These are phyloP conservation scores for Geranomyces michiganensis DNA, from an alignment of 192 early-diverging fungal genomes.

Conservation along the genomic window DNA sequence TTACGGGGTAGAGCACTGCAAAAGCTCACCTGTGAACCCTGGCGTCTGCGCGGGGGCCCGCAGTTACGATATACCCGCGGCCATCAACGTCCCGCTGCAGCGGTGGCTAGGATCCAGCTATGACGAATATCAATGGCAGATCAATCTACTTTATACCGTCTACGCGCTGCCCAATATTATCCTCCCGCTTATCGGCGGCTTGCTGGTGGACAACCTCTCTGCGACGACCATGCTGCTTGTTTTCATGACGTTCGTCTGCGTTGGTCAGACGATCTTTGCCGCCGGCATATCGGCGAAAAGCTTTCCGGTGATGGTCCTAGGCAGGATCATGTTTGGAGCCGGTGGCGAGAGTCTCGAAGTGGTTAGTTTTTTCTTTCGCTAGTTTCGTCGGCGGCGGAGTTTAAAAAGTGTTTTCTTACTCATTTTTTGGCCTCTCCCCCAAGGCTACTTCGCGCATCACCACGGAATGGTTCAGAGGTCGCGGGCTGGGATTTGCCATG, in stretches of 20 bases:
- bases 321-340: slow-evolving; percentile 65
- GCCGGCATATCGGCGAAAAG: slow-evolving; percentile 51
- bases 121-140: slow-evolving; percentile 51
- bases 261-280: slow-evolving; percentile 66
- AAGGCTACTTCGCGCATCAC: slow-evolving; percentile 22
- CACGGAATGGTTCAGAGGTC: slow-evolving; percentile 57
- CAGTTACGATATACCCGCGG: slow-evolving; percentile 59
- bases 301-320: slow-evolving; percentile 55
- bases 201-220: slow-evolving; percentile 59
- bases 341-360: slow-evolving; percentile 69
- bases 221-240: slow-evolving; percentile 52
- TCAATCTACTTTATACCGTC: slow-evolving; percentile 62
- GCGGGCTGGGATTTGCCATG: slow-evolving; percentile 64
- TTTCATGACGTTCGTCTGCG: slow-evolving; percentile 51
- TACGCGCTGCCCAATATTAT: slow-evolving; percentile 72
- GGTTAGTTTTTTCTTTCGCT: slow-evolving; percentile 10
- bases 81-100: slow-evolving; percentile 59
- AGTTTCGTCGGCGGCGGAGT: not conserved
- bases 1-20: not conserved
- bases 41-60: not conserved
- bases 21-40: not conserved
- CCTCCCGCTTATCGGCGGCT: slow-evolving; percentile 64
- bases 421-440: too few species aligned
- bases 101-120: slow-evolving; percentile 44
- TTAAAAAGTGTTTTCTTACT: not conserved